phyloP scores from a whole-genome alignment of 352 stramenopile genomes.

The Detonula confervacea region DNA sequence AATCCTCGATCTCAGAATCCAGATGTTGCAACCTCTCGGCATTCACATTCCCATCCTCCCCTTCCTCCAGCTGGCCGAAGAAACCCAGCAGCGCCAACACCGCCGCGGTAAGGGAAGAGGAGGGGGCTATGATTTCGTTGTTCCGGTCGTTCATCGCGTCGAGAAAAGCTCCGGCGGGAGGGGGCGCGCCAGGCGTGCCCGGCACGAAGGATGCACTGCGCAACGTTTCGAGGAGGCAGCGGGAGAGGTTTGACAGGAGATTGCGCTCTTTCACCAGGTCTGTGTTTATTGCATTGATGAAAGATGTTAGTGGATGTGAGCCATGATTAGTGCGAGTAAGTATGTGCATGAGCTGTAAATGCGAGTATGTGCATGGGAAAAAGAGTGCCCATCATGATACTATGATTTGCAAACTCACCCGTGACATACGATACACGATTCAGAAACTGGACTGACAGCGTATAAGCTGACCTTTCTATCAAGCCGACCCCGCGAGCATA shows the following conservation, averaged over 20 bases:
- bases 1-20: slow-evolving; percentile 38
- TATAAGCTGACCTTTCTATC: slow-evolving; percentile 87
- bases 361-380: no score
- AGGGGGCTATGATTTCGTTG: slow-evolving; percentile 7
- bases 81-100: slow-evolving; percentile 39
- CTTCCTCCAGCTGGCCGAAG: slow-evolving; percentile 8
- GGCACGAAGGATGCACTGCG: slow-evolving; percentile 49
- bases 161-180: slow-evolving; percentile 13
- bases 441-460: slow-evolving; percentile 97
- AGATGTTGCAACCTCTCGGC: slow-evolving; percentile 10
- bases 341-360: not conserved
- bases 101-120: slow-evolving; percentile 30
- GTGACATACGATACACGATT: slow-evolving; percentile 96
- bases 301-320: not conserved
- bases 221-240: slow-evolving; percentile 72
- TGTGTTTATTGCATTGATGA: no score
- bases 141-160: slow-evolving; percentile 15
- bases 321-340: not conserved
- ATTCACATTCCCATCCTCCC: slow-evolving; percentile 19
- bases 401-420: no score
- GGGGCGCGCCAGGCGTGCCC: slow-evolving; percentile 26
- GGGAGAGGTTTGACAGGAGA: slow-evolving; percentile 72
- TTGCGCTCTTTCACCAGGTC: slow-evolving; percentile 80
- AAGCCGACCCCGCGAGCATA: slow-evolving; percentile 86
- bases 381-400: no score